A percentile compares a stretch with the other conserved stretches of the same genome.
Conservation (phyloP, 2,329 filamentous ascomycete species). For the Ophiognomonia clavigignenti-juglandacearum region DNA sequence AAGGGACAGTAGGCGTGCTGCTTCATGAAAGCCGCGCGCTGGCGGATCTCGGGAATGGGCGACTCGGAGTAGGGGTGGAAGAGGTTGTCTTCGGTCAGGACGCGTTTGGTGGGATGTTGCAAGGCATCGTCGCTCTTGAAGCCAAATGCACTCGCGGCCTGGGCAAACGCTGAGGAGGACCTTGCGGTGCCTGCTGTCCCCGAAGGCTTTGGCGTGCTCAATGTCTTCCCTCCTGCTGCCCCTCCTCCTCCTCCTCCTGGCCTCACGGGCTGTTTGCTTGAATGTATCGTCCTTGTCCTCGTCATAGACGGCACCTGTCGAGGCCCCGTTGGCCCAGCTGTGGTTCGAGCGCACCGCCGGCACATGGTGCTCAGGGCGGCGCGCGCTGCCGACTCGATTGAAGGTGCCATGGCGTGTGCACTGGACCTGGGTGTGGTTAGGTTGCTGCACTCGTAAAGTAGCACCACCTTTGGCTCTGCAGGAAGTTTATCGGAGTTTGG, state of each 20-base stretch:
- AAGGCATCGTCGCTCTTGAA: not conserved
- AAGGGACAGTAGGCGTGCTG: constrained; percentile 94
- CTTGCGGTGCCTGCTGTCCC: not conserved
- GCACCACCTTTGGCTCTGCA: too few relatives aligned
- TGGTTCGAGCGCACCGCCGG: constrained; percentile 13
- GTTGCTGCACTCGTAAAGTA: too few relatives aligned
- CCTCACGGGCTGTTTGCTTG: constrained; percentile 5
- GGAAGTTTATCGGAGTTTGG: too few relatives aligned
- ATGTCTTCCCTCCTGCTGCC: not conserved
- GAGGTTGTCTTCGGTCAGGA: constrained; percentile 70
- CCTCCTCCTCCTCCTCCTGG: not conserved
- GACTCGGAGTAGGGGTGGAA: constrained; percentile 92
- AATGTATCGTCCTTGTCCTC: constrained; percentile 10
- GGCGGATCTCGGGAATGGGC: constrained; percentile 81
- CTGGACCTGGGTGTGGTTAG: too few relatives aligned
- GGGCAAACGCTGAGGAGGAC: constrained; percentile 12
- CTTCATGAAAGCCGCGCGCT: constrained; percentile 83
- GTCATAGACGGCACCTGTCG: constrained; percentile 4
- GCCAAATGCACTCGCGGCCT: constrained; percentile 8
- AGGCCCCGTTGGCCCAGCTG: constrained; percentile 7
- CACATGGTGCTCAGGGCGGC: constrained; percentile 17
- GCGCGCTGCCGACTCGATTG: constrained; percentile 15
- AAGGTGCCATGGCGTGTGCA: constrained; percentile 4
- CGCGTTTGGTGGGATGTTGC: constrained; percentile 18
- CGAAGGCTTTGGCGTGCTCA: not conserved